phyloP scores from a whole-genome alignment of 208 protist genomes.

The Leishmania gerbilli region DNA sequence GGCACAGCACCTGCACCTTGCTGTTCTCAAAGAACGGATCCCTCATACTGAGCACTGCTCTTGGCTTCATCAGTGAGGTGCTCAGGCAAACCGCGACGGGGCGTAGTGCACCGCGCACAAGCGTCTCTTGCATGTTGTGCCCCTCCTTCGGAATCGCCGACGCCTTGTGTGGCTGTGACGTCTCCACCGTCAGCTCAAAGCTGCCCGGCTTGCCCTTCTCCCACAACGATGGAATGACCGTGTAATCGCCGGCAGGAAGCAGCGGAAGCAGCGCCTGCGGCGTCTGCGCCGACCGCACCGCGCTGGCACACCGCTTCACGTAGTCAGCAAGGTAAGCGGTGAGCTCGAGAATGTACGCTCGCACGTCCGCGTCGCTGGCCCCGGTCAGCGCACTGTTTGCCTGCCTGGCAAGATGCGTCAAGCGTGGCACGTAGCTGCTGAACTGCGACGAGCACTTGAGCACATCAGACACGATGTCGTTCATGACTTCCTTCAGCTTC shows the following conservation, averaged over 20 bases:
- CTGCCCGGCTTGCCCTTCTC: slow-evolving; percentile 50
- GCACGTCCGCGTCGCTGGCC: slow-evolving; percentile 12
- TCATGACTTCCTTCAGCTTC: slow-evolving; percentile 25
- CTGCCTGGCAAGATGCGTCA: slow-evolving; percentile 44
- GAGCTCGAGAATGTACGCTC: slow-evolving; percentile 33
- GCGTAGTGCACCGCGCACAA: slow-evolving; percentile 43
- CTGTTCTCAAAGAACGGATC: slow-evolving; percentile 68
- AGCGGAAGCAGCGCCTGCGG: slow-evolving; percentile 44
- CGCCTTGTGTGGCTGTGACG: slow-evolving; percentile 61
- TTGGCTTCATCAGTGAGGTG: slow-evolving; percentile 18
- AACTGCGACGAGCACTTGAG: slow-evolving; percentile 47
- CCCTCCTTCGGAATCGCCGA: slow-evolving; percentile 48
- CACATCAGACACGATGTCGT: slow-evolving; percentile 38
- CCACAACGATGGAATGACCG: slow-evolving; percentile 67
- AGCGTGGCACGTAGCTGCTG: slow-evolving; percentile 39
- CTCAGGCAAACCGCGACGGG: slow-evolving; percentile 13
- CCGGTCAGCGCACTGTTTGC: slow-evolving; percentile 16
- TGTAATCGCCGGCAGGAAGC: slow-evolving; percentile 76
- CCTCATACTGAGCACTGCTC: slow-evolving; percentile 33
- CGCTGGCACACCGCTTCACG: slow-evolving; percentile 35
- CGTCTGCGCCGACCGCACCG: slow-evolving; percentile 22
- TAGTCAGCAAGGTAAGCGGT: slow-evolving; percentile 43
- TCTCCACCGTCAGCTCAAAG: slow-evolving; percentile 72
- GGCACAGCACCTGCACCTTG: slow-evolving; percentile 44
- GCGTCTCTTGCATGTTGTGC: slow-evolving; percentile 41